Evolutionary conservation across 352 stramenopile genomes (phyloP), one percentile per base, ranked within the genome.

Genomic region (Achlya hypogyna): DNA sequence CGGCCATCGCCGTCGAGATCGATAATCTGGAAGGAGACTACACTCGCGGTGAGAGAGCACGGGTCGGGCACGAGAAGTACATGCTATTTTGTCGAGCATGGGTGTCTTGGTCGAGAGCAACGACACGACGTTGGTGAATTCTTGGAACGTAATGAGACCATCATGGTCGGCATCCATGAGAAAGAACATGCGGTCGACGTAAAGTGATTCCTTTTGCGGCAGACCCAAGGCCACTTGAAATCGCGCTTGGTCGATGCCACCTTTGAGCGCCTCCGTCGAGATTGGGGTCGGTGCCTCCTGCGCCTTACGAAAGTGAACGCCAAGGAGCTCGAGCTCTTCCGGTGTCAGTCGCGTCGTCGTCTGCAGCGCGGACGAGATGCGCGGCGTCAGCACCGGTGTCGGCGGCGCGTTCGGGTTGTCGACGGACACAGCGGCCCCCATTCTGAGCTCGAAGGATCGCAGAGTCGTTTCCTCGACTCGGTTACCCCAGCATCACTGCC

Each of bases 151-250:
- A 71, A 91, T 90, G 69, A 77, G 89, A 72, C 75, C 82, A 73
- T 93, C 84, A 59, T 77, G 72, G 72, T 93, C 91, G 16, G 73
- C 63, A 69, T 91, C 82, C 62, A 93, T 90, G 47, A 91, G 74
- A 74, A 88, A 74, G 64, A 91, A 90, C 62, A 88, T 87, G 25
- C 82, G 81, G 60, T 93, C 82, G 69, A 89, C 84, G 58, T 89
- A 91, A 20, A 91, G 74, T 71, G 81, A 93, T 52, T 91, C 81
- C 63, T 91, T 91, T 45, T 85, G 73, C 1, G 80, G 84, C 35
- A 93, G 89, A 18, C 84, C 81, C 22, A 91, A 69, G 47, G 78
- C 83, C 5, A 74, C 87, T 73, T 93, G 84, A 72, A 91, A 93
- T 53, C 91, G 81, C 58, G 78, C 87, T 28, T 75, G 78, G 71